Base-by-base conservation (phyloP, 257 asterid genomes). In the Knoxia roxburghii region DNA sequence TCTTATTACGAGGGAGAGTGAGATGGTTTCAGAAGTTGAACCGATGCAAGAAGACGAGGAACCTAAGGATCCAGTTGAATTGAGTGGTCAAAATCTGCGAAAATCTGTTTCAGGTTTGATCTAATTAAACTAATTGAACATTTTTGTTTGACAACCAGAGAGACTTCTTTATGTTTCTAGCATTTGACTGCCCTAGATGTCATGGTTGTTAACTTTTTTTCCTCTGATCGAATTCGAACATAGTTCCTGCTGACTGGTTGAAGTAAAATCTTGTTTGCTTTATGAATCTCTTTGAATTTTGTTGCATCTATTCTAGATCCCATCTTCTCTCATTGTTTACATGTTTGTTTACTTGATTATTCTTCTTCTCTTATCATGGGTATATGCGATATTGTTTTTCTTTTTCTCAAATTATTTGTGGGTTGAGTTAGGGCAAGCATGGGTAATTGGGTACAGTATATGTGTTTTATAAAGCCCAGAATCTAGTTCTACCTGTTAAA, bases 41-140 rank as follows among this genome's bases (percentile, higher is more conserved):
- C 82, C 77, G 58, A 53, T 66, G 48, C 54, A 56, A 20, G 50
- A 62, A 67, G 80, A 71, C 45, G 79, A 56, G 60, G 77, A 75
- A 64, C 29, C 46, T 72, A 69, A 72, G 50, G 39, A 70, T 67
- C 49, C 39, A 49, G 23, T 56, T 64, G 69, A 73, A 72, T 7
- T 61, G 67, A 63, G 69, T 15, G 43, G 43, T 68, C 73, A 51
- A 56, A 79, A 55, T 61, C 65, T 35, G 43, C 70, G 73, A 63
- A 72, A 79, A 81, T 77, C 82, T 69, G 67, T 41, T 59, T 58
- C 83, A 73, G 92, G 95, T 87, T 61, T 59, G 50, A 32, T 51
- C 20, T 26, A 46, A 4, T 37, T 18, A 14, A 9, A 32, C 37
- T 17, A 15, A 53, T 20, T 27, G 50, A 26, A 41, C 54, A 11